Percentiles rank a stretch among this genome's conserved stretches.
Evolutionary conservation across 345 rosid genomes (phyloP).

Genomic region (Eucalyptus melliodora): DNA sequence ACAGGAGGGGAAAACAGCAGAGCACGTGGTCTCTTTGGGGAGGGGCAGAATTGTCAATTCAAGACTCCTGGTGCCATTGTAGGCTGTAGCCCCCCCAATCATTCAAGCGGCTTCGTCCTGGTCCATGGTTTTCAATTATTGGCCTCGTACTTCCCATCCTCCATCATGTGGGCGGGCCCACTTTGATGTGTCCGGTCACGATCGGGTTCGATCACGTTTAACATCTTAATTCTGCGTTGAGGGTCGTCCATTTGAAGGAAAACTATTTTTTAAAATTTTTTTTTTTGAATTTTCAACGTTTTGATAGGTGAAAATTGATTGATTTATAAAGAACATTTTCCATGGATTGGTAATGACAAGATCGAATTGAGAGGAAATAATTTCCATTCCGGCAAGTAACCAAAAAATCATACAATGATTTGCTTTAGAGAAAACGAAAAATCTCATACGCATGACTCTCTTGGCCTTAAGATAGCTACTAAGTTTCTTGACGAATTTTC

Average conservation of each 20-base stretch:
- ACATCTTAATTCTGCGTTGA: background rate
- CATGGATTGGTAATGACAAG: background rate
- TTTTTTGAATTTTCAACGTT: background rate
- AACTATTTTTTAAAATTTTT: rapidly evolving
- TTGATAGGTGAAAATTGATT: no score
- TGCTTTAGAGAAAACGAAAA: no score
- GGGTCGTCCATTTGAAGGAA: background rate
- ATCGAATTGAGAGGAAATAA: no score
- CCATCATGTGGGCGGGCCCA: background rate
- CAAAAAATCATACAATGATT: no score
- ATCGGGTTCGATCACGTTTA: background rate
- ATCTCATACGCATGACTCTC: no score
- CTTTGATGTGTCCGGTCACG: background rate
- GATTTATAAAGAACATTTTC: no score
- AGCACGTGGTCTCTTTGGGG: background rate
- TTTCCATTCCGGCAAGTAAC: no score
- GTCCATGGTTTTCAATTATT: background rate
- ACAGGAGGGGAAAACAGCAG: background rate
- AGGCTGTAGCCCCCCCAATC: background rate
- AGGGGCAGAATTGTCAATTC: background rate
- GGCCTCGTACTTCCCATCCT: background rate
- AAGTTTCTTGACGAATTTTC: no score
- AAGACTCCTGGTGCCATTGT: background rate
- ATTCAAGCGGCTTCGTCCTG: background rate
- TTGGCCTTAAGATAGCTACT: no score